These are phyloP conservation scores for Talaromyces sp. DNA, from an alignment of 2,329 filamentous ascomycete species.

Conservation along the genomic window DNA sequence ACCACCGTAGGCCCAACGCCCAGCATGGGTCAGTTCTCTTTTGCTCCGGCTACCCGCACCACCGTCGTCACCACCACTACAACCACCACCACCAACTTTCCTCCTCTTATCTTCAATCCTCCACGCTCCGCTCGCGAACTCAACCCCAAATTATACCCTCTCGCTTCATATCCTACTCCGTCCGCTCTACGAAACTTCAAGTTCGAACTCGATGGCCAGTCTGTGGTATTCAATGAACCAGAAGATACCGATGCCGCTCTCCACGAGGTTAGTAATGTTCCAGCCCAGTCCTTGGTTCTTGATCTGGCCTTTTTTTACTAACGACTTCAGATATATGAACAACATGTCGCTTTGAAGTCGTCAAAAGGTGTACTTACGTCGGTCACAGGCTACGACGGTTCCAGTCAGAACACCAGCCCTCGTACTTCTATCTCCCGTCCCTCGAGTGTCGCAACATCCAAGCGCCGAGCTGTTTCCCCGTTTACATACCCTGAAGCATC, in stretches of 20 bases:
- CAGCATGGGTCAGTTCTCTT: conserved; percentile 59
- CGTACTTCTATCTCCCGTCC: conserved; percentile 26
- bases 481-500: conserved; percentile 55
- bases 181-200: conserved; percentile 72
- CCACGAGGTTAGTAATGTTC: conserved; percentile 47
- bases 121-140: conserved; percentile 68
- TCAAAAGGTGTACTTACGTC: conserved; percentile 50
- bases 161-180: conserved; percentile 79
- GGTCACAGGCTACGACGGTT: conserved; percentile 42
- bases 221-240: conserved; percentile 61
- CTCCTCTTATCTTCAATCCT: conserved; percentile 75
- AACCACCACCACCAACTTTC: conserved; percentile 76
- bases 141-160: conserved; percentile 84
- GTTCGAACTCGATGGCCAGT: conserved; percentile 64
- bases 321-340: conserved; percentile 40
- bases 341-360: conserved; percentile 43
- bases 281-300: neutral
- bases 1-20: conserved; percentile 26
- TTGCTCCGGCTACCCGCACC: conserved; percentile 62
- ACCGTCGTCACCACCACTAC: conserved; percentile 84
- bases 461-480: conserved; percentile 52
- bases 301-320: neutral
- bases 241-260: conserved; percentile 55
- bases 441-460: conserved; percentile 27
- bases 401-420: conserved; percentile 30